phyloP scores from a whole-genome alignment of 2,329 filamentous ascomycete species.

The Thelonectria olida region DNA sequence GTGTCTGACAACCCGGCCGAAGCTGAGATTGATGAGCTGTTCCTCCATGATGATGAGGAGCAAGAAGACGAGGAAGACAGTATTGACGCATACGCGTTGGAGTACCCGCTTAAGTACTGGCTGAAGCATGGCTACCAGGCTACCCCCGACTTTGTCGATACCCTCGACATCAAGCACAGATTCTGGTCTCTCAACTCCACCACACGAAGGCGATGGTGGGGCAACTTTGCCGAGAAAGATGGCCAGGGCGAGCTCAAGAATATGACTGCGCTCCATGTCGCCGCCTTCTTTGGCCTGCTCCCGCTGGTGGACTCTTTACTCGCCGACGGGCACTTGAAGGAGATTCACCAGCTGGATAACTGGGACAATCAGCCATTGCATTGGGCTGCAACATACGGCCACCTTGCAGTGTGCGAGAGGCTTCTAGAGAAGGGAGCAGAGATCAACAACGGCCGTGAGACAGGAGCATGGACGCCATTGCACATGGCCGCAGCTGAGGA shows the following conservation, averaged over 20 bases:
- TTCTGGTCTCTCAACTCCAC: conserved; percentile 15
- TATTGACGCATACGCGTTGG: conserved; percentile 4
- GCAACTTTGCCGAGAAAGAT: conserved; percentile 10
- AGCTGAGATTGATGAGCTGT: conserved; percentile 22
- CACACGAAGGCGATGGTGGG: conserved; percentile 16
- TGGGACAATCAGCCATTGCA: conserved; percentile 17
- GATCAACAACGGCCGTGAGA: conserved; percentile 12
- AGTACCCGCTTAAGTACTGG: conserved; percentile 24
- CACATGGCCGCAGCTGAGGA: conserved; percentile 15
- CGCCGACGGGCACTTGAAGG: conserved; percentile 1
- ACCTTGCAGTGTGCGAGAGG: conserved; percentile 7
- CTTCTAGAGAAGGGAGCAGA: conserved; percentile 15
- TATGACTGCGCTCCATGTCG: conserved; percentile 14
- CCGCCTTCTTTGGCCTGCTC: conserved; percentile 13
- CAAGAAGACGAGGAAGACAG: conserved; percentile 7
- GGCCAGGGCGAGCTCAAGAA: conserved; percentile 15
- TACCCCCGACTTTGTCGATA: conserved; percentile 14
- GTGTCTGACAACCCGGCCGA: conserved; percentile 5
- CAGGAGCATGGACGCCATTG: conserved; percentile 7
- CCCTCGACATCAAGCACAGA: conserved; percentile 11
- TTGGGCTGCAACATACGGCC: conserved; percentile 11
- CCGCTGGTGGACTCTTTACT: conserved; percentile 8
- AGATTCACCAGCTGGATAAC: conserved; percentile 4
- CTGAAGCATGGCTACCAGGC: conserved; percentile 13
- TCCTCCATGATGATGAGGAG: conserved; percentile 7